Percentiles rank a stretch among this genome's conserved stretches.
Evolutionary conservation across 2,329 filamentous ascomycete species (phyloP).

Genomic region (Colletotrichum gloeosporioides): DNA sequence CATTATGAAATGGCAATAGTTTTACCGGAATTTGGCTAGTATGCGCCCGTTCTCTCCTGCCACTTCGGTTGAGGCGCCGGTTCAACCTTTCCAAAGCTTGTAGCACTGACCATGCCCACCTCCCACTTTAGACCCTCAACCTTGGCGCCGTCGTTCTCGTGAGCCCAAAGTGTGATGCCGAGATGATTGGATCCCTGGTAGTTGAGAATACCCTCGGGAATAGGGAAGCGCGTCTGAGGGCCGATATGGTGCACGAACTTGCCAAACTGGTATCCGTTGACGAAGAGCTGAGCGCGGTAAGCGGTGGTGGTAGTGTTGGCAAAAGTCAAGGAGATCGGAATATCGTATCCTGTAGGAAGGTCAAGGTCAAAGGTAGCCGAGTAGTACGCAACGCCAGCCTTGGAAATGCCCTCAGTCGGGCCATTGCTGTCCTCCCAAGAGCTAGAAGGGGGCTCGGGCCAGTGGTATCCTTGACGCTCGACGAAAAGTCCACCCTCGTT

Average conservation of each 20-base stretch:
- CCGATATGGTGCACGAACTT: conserved; percentile 66
- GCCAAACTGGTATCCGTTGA: conserved; percentile 74
- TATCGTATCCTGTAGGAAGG: conserved; percentile 57
- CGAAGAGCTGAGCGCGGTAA: conserved; percentile 67
- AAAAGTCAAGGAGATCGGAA: conserved; percentile 61
- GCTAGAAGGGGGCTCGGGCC: conserved; percentile 50
- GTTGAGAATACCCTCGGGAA: conserved; percentile 72
- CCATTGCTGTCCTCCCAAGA: conserved; percentile 44
- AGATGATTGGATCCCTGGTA: conserved; percentile 71
- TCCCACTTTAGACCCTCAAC: conserved; percentile 25
- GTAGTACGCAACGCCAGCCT: conserved; percentile 61
- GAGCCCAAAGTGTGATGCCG: conserved; percentile 69
- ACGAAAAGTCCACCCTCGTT: conserved; percentile 65
- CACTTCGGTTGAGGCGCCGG: conserved; percentile 48
- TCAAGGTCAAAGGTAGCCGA: conserved; percentile 57
- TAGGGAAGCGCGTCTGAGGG: conserved; percentile 70
- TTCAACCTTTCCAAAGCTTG: conserved; percentile 45
- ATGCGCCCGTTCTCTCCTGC: conserved; percentile 47
- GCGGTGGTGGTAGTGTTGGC: conserved; percentile 39
- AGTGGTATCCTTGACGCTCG: conserved; percentile 62
- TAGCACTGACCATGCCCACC: conserved; percentile 51
- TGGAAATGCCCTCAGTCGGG: conserved; percentile 40
- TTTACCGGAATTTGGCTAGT: conserved; percentile 33
- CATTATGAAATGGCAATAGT: neutral
- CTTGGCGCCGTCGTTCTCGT: conserved; percentile 57